Percentiles rank a stretch among this genome's conserved stretches.
These are phyloP conservation scores for Protea cynaroides DNA, from an alignment of 164 flowering plant species.

Conservation along the genomic window DNA sequence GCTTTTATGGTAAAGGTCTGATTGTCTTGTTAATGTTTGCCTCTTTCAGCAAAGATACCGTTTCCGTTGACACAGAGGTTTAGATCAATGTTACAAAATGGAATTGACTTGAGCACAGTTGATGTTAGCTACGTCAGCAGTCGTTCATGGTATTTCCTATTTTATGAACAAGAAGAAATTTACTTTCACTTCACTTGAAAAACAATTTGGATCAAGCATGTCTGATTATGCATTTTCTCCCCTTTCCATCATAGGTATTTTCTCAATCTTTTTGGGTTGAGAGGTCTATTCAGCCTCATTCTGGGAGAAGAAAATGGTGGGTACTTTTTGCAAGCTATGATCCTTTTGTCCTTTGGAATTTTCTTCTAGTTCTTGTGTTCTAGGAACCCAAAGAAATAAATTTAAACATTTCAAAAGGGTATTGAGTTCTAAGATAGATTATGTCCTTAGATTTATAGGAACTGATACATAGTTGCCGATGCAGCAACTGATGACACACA, in stretches of 20 bases:
- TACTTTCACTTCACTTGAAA: background rate
- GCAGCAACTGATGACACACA: slow-evolving; percentile 93
- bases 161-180: slow-evolving; percentile 10
- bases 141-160: slow-evolving; percentile 76
- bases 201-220: too few relatives aligned
- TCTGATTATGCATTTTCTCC: slow-evolving; percentile 10
- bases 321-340: slow-evolving; percentile 15
- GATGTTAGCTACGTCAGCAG: slow-evolving; percentile 99
- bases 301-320: slow-evolving; percentile 96
- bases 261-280: slow-evolving; percentile 87
- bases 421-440: background rate
- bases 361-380: background rate
- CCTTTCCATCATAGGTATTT: slow-evolving; percentile 62
- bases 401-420: background rate
- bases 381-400: background rate
- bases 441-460: background rate
- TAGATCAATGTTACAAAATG: slow-evolving; percentile 95
- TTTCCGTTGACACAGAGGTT: slow-evolving; percentile 98
- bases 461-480: slow-evolving; percentile 12
- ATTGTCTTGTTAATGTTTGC: background rate
- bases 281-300: slow-evolving; percentile 96
- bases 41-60: slow-evolving; percentile 83
- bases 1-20: slow-evolving; percentile 2
- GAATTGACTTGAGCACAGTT: slow-evolving; percentile 95
- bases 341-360: background rate